These are phyloP conservation scores for Cercophora scortea DNA, from an alignment of 495 filamentous ascomycete genomes.

Conservation along the genomic window DNA sequence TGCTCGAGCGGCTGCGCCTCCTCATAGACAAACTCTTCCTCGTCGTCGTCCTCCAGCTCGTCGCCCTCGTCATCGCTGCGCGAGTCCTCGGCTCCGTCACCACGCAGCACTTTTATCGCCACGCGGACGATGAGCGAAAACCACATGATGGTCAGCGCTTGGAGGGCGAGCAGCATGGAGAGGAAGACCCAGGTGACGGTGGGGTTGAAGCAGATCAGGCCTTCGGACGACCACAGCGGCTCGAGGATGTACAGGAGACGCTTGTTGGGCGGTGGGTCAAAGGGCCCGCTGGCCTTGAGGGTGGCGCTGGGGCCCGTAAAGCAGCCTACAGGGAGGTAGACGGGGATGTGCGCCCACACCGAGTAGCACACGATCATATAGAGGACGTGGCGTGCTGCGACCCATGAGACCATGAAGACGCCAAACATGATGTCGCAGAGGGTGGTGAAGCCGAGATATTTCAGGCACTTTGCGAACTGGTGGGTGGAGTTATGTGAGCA, in stretches of 20 bases:
- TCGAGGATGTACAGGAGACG: conserved; percentile 55
- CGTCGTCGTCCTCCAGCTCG: conserved; percentile 48
- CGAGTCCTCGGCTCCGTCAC: conserved; percentile 73
- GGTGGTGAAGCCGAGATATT: conserved; percentile 71
- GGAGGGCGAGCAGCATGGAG: conserved; percentile 65
- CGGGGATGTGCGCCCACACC: conserved; percentile 64
- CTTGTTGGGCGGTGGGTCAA: conserved; percentile 48
- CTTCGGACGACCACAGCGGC: conserved; percentile 60
- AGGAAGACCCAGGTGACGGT: conserved; percentile 70
- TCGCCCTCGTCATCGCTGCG: conserved; percentile 82
- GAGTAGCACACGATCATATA: conserved; percentile 75
- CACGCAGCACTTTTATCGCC: conserved; percentile 64
- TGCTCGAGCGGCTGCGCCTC: conserved; percentile 48
- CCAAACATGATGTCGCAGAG: conserved; percentile 81
- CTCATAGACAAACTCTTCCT: conserved; percentile 42
- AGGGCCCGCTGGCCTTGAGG: conserved; percentile 36
- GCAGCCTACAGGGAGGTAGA: conserved; percentile 58
- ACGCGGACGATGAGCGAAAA: conserved; percentile 82
- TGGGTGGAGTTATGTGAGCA: neutral
- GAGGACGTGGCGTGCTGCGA: conserved; percentile 72
- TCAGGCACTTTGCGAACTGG: conserved; percentile 85
- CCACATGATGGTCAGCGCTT: conserved; percentile 77
- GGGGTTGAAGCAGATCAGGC: conserved; percentile 67
- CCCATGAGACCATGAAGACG: conserved; percentile 80
- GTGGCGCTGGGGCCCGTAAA: conserved; percentile 48